Evolutionary conservation across 2,329 filamentous ascomycete genomes (phyloP).

Genomic region (Ambrosiella beaveri): DNA sequence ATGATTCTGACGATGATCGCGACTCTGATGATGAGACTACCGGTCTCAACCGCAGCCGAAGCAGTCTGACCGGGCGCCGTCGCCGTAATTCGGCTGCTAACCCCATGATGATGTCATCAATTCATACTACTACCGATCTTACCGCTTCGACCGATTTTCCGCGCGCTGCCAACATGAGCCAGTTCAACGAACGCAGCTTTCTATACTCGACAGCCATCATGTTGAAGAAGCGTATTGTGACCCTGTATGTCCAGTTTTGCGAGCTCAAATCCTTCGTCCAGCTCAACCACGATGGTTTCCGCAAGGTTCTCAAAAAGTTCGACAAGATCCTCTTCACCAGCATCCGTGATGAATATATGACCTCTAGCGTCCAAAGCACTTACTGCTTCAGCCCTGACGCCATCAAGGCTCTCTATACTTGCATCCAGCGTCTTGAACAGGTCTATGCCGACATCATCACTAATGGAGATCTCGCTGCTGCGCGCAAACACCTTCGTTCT

Average conservation of each 20-base stretch:
- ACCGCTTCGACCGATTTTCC: conserved; percentile 42
- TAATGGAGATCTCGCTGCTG: conserved; percentile 56
- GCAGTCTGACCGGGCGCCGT: conserved; percentile 20
- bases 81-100: neutral
- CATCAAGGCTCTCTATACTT: conserved; percentile 49
- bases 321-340: conserved; percentile 85
- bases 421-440: conserved; percentile 58
- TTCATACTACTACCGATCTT: conserved; percentile 35
- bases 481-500: conserved; percentile 70
- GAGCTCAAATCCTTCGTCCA: conserved; percentile 93
- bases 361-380: conserved; percentile 53
- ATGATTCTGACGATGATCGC: conserved; percentile 41
- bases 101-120: conserved; percentile 15
- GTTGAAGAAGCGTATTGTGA: conserved; percentile 78
- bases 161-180: conserved; percentile 49
- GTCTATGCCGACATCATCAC: conserved; percentile 72
- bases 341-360: conserved; percentile 62
- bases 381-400: conserved; percentile 67
- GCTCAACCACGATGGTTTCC: conserved; percentile 90
- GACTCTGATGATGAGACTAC: conserved; percentile 46
- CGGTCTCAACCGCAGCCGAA: conserved; percentile 30
- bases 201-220: conserved; percentile 55
- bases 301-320: conserved; percentile 94
- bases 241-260: conserved; percentile 78
- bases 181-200: conserved; percentile 60